Base-by-base conservation (phyloP, 1,284 basidiomycete genomes). In the Trametes hirsuta region DNA sequence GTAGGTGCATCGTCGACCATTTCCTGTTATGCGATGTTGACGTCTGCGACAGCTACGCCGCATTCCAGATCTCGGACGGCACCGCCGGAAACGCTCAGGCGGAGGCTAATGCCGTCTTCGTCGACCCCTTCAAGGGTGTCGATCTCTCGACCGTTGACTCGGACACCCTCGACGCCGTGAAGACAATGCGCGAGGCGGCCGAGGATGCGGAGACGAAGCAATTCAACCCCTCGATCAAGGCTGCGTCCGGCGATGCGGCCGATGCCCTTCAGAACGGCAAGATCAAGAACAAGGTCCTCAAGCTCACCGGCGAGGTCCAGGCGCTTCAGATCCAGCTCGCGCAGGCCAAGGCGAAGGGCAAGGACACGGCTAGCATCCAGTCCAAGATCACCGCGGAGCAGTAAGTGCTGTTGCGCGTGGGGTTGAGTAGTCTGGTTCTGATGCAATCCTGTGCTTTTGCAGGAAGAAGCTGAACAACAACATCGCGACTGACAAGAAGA, bases 201-300 rank as follows among this genome's bases (percentile, higher is more conserved):
- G 80, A 82, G 67, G 58, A 59, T 36, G 80, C 80, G 1, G 80
- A 83, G 70, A 80, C 77, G 1, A 72, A 71, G 15, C 58, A 71
- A 6, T 82, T 82, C 68, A 74, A 82, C 70, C 77, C 79, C 9
- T 69, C 71, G 39, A 82, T 82, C 62, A 75, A 68, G 12, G 78
- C 77, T 21, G 77, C 80, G 3, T 66, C 70, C 12, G 79, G 78
- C 39, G 76, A 36, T 21, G 53, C 54, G 69, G 77, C 78, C 18
- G 71, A 62, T 44, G 79, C 78, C 18, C 73, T 82, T 12, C 71
- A 76, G 58, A 71, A 71, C 61, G 80, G 81, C 37, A 82, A 82
- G 72, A 81, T 77, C 67, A 76, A 79, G 77, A 82, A 83, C 75
- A 82, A 83, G 73, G 81, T 82, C 35, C 68, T 83, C 36, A 83